phyloP scores from a whole-genome alignment of 495 filamentous ascomycete species.

The Penicillium odoratum region DNA sequence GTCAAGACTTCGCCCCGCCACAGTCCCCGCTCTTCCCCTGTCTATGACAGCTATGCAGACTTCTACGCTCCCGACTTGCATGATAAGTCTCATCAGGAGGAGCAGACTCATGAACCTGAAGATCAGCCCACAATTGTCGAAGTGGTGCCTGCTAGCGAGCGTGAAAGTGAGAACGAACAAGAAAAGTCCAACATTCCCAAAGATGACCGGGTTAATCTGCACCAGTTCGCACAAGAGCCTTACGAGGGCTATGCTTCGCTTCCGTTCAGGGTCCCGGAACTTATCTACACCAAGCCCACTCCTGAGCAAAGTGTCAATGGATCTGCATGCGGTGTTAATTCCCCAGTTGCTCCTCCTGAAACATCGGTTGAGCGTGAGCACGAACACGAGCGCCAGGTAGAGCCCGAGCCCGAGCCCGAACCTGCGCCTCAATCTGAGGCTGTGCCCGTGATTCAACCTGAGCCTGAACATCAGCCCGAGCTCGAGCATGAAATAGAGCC shows the following conservation, averaged over 20 bases:
- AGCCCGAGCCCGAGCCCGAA: neutral
- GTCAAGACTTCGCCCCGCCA: slow-evolving; percentile 28
- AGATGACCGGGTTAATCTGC: slow-evolving; percentile 7
- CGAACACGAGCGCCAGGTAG: slow-evolving; percentile 1
- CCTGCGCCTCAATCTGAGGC: neutral
- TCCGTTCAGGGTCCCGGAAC: slow-evolving; percentile 50
- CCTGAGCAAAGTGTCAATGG: slow-evolving; percentile 47
- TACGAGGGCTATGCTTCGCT: slow-evolving; percentile 29
- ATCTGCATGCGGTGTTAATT: slow-evolving; percentile 36
- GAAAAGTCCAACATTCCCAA: slow-evolving; percentile 2
- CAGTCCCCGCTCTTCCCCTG: slow-evolving; percentile 27
- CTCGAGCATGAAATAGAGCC: slow-evolving; percentile 14
- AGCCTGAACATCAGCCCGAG: neutral
- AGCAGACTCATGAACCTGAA: slow-evolving; percentile 16
- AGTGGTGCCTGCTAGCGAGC: slow-evolving; percentile 32
- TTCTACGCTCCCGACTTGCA: slow-evolving; percentile 46
- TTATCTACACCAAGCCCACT: slow-evolving; percentile 53
- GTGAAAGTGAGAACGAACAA: slow-evolving; percentile 20
- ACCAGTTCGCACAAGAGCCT: slow-evolving; percentile 26
- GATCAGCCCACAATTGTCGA: slow-evolving; percentile 36
- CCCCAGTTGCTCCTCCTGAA: slow-evolving; percentile 22
- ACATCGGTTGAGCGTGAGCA: neutral
- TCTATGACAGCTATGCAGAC: slow-evolving; percentile 43
- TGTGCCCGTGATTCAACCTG: neutral
- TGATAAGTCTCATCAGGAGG: slow-evolving; percentile 26